Percentiles rank a stretch among this genome's conserved stretches.
Evolutionary conservation across 2,329 filamentous ascomycete species (phyloP).

Genomic region (Zalaria obscura): DNA sequence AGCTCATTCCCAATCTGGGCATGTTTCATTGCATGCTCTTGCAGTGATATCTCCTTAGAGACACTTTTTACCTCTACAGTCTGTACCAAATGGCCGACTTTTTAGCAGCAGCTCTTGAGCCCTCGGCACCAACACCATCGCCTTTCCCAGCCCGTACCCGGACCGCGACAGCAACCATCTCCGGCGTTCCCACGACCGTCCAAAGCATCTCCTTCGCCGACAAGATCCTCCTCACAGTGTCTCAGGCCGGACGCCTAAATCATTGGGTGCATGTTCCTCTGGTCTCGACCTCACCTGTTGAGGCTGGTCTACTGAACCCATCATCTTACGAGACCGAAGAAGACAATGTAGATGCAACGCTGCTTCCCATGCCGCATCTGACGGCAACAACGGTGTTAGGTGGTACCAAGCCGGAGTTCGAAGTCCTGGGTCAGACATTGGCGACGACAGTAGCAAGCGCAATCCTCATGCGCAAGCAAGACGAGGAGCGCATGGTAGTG

Average conservation of each 20-base stretch:
- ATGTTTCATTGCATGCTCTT: too few relatives aligned
- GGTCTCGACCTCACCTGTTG: conserved; percentile 45
- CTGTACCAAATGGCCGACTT: too few relatives aligned
- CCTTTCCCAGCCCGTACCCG: conserved; percentile 36
- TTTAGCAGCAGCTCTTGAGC: conserved; percentile 15
- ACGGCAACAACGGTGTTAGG: conserved; percentile 81
- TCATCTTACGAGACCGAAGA: conserved; percentile 30
- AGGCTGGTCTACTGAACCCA: conserved; percentile 45
- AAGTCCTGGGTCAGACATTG: conserved; percentile 64
- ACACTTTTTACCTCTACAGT: too few relatives aligned
- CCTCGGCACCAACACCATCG: conserved; percentile 33
- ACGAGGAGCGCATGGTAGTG: conserved; percentile 44
- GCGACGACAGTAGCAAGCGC: conserved; percentile 79
- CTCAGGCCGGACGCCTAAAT: conserved; percentile 68
- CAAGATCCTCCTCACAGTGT: conserved; percentile 81
- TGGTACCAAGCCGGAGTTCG: conserved; percentile 68
- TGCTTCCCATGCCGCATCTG: conserved; percentile 66
- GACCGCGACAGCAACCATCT: conserved; percentile 44
- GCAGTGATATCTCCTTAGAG: too few relatives aligned
- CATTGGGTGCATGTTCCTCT: conserved; percentile 92
- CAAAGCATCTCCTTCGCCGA: conserved; percentile 65
- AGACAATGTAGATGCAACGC: conserved; percentile 22
- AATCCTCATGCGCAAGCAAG: conserved; percentile 55
- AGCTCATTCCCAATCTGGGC: neutral
- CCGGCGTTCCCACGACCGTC: conserved; percentile 57